Percentiles rank a stretch among this genome's conserved stretches.
phyloP scores from a whole-genome alignment of 495 filamentous ascomycete genomes.

The Evernia prunastri region DNA sequence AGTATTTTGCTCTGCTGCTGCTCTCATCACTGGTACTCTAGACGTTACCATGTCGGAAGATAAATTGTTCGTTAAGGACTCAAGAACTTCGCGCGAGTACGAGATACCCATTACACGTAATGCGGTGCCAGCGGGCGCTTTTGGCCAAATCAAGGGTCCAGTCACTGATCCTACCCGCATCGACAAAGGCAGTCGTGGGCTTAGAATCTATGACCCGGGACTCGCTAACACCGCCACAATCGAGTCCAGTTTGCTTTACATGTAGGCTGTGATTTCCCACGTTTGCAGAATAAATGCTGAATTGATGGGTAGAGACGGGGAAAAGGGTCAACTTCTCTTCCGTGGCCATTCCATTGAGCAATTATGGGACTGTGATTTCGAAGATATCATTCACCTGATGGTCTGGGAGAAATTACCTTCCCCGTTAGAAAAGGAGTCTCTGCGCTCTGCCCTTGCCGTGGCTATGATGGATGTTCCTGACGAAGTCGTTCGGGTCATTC shows the following conservation, averaged over 20 bases:
- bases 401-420: conserved; percentile 34
- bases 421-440: conserved; percentile 20
- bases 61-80: conserved; percentile 40
- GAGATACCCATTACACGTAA: conserved; percentile 47
- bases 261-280: neutral
- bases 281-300: neutral
- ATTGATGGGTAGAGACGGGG: neutral
- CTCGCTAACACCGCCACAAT: conserved; percentile 49
- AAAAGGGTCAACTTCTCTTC: conserved; percentile 26
- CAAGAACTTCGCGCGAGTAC: conserved; percentile 44
- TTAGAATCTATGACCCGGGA: conserved; percentile 49
- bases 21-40: neutral
- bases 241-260: conserved; percentile 19
- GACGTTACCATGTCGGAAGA: conserved; percentile 33
- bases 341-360: conserved; percentile 34
- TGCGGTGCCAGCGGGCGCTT: conserved; percentile 42
- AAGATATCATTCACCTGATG: conserved; percentile 37
- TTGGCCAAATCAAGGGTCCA: conserved; percentile 41
- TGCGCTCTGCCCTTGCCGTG: conserved; percentile 27
- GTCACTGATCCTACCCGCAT: conserved; percentile 21
- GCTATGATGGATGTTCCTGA: conserved; percentile 31
- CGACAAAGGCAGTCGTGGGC: conserved; percentile 32
- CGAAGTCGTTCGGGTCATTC: conserved; percentile 28
- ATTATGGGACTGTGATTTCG: conserved; percentile 35
- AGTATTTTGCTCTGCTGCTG: neutral